Percentiles rank a stretch among this genome's conserved stretches.
Evolutionary conservation across 2,329 filamentous ascomycete species (phyloP).

Genomic region (Raffaelea ambrosiae): DNA sequence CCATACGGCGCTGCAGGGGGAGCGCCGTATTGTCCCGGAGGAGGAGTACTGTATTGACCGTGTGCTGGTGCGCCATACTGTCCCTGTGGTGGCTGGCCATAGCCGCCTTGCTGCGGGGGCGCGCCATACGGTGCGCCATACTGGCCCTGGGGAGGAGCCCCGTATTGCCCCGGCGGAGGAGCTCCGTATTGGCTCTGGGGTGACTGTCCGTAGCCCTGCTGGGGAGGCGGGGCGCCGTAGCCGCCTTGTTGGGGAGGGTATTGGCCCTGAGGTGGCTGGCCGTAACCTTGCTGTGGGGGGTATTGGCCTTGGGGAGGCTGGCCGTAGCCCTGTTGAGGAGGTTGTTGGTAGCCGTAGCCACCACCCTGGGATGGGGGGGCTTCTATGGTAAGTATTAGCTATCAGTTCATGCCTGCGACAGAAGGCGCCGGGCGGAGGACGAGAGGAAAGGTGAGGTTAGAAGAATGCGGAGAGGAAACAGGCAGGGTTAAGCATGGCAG

Average conservation of each 20-base stretch:
- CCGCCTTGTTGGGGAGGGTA: slow-evolving; percentile 18
- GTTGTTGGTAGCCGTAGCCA: slow-evolving; percentile 14
- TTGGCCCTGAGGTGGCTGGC: slow-evolving; percentile 10
- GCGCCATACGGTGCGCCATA: slow-evolving; percentile 19
- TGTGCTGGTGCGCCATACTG: slow-evolving; percentile 15
- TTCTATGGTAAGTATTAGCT: slow-evolving; percentile 5
- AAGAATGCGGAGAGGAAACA: not conserved
- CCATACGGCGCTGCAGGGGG: slow-evolving; percentile 20
- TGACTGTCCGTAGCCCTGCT: slow-evolving; percentile 24
- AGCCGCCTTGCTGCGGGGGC: slow-evolving; percentile 10
- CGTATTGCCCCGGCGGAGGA: slow-evolving; percentile 9
- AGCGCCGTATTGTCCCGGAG: slow-evolving; percentile 18
- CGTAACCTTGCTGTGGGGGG: slow-evolving; percentile 18
- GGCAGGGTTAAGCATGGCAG: no score
- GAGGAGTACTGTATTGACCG: slow-evolving; percentile 13
- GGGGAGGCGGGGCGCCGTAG: slow-evolving; percentile 5
- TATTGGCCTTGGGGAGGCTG: slow-evolving; percentile 12
- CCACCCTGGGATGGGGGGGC: slow-evolving; percentile 8
- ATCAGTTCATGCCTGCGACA: no score
- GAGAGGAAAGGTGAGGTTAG: not conserved
- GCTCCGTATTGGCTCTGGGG: slow-evolving; percentile 22
- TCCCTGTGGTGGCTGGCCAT: slow-evolving; percentile 24
- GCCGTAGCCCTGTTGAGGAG: slow-evolving; percentile 17
- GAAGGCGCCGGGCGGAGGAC: no score
- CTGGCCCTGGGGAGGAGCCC: slow-evolving; percentile 17